A percentile compares a stretch with the other conserved stretches of the same genome.
These are phyloP conservation scores for Pestalotiopsis sp. DNA, from an alignment of 2,329 filamentous ascomycete species.

Conservation along the genomic window DNA sequence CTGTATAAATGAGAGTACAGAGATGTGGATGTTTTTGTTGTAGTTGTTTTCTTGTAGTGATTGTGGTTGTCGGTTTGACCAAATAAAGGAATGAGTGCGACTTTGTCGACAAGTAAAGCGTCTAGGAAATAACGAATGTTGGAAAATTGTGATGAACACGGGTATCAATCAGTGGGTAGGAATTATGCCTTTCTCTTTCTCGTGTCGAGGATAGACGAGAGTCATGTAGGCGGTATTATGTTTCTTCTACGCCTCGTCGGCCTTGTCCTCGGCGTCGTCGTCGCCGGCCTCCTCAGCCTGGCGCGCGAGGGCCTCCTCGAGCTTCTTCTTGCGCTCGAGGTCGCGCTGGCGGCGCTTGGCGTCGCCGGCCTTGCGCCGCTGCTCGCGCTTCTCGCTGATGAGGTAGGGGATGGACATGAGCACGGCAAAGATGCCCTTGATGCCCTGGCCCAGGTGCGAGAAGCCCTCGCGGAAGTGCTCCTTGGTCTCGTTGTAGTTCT, in stretches of 20 bases:
- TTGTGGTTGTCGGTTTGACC: not conserved
- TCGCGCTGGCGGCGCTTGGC: constrained; percentile 32
- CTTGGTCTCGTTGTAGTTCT: constrained; percentile 40
- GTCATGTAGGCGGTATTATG: not conserved
- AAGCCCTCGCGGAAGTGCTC: constrained; percentile 40
- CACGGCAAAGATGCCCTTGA: constrained; percentile 35
- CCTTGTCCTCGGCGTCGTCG: not conserved
- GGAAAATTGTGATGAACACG: constrained; percentile 1
- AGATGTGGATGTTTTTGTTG: not conserved
- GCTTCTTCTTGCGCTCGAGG: constrained; percentile 36
- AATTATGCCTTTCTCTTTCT: not conserved
- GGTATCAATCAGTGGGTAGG: constrained; percentile 12
- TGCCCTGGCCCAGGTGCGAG: constrained; percentile 38
- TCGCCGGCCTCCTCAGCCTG: constrained; percentile 3
- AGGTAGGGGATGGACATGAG: constrained; percentile 37
- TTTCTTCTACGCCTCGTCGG: not conserved
- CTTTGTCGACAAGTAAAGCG: not conserved
- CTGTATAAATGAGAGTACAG: not conserved
- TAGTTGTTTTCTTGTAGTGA: not conserved
- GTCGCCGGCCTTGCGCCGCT: constrained; percentile 30
- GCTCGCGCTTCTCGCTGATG: constrained; percentile 38
- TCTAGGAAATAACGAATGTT: constrained; percentile 8
- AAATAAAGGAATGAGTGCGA: not conserved
- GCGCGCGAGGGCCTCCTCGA: constrained; percentile 33
- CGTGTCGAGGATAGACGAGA: not conserved